A percentile compares a stretch with the other conserved stretches of the same genome.
These are phyloP conservation scores for Peronosclerospora sorghi DNA, from an alignment of 352 stramenopile genomes.

Conservation along the genomic window DNA sequence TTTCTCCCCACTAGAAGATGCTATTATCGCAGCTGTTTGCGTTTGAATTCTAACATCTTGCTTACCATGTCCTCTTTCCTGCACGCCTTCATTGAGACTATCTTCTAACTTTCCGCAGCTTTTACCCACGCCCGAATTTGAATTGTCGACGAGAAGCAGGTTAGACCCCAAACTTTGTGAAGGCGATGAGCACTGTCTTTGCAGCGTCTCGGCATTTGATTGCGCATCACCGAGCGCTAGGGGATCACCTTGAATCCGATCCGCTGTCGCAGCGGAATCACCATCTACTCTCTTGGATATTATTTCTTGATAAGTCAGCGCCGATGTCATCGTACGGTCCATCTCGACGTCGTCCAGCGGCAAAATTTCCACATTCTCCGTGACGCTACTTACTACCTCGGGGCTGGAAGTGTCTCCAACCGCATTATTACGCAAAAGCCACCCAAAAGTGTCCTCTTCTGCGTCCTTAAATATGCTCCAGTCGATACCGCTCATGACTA, in stretches of 20 bases:
- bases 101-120: conserved; percentile 19
- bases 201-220: too few relatives aligned
- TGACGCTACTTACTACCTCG: neutral
- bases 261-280: neutral
- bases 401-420: neutral
- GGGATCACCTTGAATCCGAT: neutral
- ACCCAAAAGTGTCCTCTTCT: conserved; percentile 47
- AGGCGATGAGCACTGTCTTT: too few relatives aligned
- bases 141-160: conserved; percentile 8
- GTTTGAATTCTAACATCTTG: conserved; percentile 1
- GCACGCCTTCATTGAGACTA: neutral
- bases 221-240: neutral
- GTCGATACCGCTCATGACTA: conserved; percentile 40
- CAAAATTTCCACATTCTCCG: conserved; percentile 15
- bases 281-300: neutral
- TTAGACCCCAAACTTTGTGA: too few relatives aligned
- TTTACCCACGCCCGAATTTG: conserved; percentile 11
- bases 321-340: conserved; percentile 13
- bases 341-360: conserved; percentile 33
- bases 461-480: conserved; percentile 61
- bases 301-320: conserved; percentile 1
- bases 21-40: neutral
- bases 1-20: neutral
- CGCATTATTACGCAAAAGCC: conserved; percentile 36
- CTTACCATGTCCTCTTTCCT: conserved; percentile 2